Conservation (phyloP, 352 stramenopile genomes). For the Pythium biforme region DNA sequence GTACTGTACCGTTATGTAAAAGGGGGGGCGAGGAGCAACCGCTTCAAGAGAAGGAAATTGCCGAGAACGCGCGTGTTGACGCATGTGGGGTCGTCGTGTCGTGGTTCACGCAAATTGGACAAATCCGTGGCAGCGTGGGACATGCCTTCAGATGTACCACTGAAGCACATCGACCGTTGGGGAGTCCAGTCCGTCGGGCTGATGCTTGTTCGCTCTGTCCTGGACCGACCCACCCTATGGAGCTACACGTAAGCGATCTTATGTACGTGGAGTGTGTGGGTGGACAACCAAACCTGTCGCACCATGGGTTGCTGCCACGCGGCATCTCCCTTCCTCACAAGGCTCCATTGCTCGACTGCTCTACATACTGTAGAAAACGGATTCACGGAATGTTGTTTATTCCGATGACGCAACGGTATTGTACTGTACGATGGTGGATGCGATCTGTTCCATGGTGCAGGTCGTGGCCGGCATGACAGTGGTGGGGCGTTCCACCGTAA, state of each 20-base stretch:
- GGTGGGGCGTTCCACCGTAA: neutral
- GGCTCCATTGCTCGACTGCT: too few species aligned
- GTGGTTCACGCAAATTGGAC: neutral
- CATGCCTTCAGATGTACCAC: neutral
- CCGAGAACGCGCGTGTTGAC: conserved; percentile 7
- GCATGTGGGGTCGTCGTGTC: neutral
- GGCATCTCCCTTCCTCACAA: neutral
- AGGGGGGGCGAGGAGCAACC: neutral
- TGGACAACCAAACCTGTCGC: neutral
- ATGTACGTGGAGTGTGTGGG: neutral
- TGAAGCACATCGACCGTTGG: too few species aligned
- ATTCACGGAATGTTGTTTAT: neutral
- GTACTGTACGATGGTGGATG: neutral
- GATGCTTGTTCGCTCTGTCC: neutral
- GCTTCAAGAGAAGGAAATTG: conserved; percentile 6
- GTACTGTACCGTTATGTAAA: too few species aligned
- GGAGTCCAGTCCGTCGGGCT: too few species aligned
- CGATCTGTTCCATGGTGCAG: neutral
- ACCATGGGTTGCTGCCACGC: neutral
- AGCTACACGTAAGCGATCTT: neutral
- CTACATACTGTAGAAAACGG: too few species aligned
- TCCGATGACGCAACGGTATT: neutral
- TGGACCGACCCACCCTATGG: neutral
- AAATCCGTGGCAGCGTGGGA: neutral
- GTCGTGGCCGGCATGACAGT: neutral